These are phyloP conservation scores for Prunella vulgaris DNA, from an alignment of 257 asterid species.

Conservation along the genomic window DNA sequence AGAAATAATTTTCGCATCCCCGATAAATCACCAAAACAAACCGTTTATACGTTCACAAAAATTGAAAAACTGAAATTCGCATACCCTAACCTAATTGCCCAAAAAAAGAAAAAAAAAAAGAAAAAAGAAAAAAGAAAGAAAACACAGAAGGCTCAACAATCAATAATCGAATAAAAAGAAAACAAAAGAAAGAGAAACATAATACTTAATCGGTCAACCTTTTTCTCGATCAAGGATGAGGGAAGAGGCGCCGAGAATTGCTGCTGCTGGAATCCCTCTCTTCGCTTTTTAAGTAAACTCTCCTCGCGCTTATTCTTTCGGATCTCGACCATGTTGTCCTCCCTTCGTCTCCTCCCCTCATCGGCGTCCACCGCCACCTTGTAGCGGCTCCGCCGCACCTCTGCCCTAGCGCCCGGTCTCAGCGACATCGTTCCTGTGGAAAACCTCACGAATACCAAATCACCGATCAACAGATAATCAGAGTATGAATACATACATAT, in stretches of 20 bases:
- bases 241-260: constrained; percentile 48
- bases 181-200: not conserved
- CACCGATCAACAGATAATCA: not conserved
- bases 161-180: not conserved
- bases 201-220: constrained; percentile 27
- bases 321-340: constrained; percentile 96
- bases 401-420: constrained; percentile 81
- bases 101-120: not conserved
- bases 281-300: constrained; percentile 77
- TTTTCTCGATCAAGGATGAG: constrained; percentile 55
- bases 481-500: not conserved
- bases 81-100: not conserved
- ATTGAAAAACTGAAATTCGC: not conserved
- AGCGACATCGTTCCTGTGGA: constrained; percentile 58
- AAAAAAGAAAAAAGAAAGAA: not conserved
- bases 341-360: constrained; percentile 90
- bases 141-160: not conserved
- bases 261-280: constrained; percentile 69
- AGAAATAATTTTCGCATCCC: not conserved
- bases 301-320: constrained; percentile 92
- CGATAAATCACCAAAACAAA: not conserved
- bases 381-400: constrained; percentile 86
- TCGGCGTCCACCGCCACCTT: constrained; percentile 96
- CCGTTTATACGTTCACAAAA: not conserved
- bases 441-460: not conserved